Evolutionary conservation across 805 yeast species (phyloP), one percentile per base, ranked within the genome.

Genomic region (Phaffomyces antillensis): DNA sequence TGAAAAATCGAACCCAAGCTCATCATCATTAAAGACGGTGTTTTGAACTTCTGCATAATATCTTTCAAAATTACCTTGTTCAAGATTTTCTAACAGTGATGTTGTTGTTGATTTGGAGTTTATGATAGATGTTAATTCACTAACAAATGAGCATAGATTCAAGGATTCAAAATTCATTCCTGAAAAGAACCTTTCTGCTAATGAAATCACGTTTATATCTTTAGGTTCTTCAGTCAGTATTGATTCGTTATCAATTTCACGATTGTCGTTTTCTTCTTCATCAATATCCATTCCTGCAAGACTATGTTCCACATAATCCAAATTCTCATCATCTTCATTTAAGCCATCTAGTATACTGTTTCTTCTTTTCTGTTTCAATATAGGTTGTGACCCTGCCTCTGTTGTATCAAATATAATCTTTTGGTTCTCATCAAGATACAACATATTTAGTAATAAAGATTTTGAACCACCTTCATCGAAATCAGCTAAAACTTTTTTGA

Each of bases 381-480:
- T 26, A 4, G 40, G 36, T 4, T 31, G 38, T 15, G 42, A 43
- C 1, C 53, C 53, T 1, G 59, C 46, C 2, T 57, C 60, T 4
- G 67, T 69, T 24, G 87, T 86, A 52, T 81, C 91, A 54, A 84
- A 82, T 1, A 81, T 73, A 3, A 84, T 76, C 51, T 81, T 63
- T 0, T 79, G 79, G 1, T 72, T 54, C 1, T 61, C 46, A 52
- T 81, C 81, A 12, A 79, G 69, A 48, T 67, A 69, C 37, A 84
- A 67, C 16, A 85, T 77, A 51, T 84, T 84, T 49, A 82, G 56
- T 33, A 85, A 60, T 9, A 85, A 65, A 47, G 86, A 77, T 56
- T 81, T 84, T 8, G 91, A 82, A 3, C 93, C 91, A 35, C 90
- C 90, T 64, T 84, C 91, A 59, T 85, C 93, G 53, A 84, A 84